phyloP scores from a whole-genome alignment of 495 filamentous ascomycete species.

The Cercophora newfieldiana region DNA sequence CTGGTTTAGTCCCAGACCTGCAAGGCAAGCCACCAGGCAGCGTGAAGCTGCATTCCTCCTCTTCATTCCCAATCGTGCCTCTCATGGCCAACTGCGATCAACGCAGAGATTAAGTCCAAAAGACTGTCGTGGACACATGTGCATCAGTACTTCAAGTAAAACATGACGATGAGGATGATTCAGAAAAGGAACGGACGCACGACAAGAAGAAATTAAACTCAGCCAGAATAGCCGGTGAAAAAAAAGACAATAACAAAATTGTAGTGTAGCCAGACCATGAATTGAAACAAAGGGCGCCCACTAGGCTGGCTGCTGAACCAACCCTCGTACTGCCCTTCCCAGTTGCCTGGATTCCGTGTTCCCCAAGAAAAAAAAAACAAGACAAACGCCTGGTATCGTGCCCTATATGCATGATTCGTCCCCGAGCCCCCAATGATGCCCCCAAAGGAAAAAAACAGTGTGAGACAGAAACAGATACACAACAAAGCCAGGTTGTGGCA shows the following conservation, averaged over 20 bases:
- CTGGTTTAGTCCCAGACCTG: not conserved
- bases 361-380: constrained; percentile 2
- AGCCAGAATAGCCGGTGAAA: not conserved
- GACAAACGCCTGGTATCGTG: constrained; percentile 38
- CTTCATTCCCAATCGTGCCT: not conserved
- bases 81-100: constrained; percentile 1
- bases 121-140: not conserved
- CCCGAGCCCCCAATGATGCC: constrained; percentile 2
- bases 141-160: not conserved
- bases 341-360: constrained; percentile 27
- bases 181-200: not conserved
- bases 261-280: constrained; percentile 6
- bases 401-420: constrained; percentile 27
- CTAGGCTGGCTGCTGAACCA: not conserved
- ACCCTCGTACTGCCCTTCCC: constrained; percentile 14
- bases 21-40: constrained; percentile 4
- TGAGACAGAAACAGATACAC: constrained; percentile 10
- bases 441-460: constrained; percentile 9
- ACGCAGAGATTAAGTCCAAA: constrained; percentile 6
- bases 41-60: not conserved
- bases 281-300: constrained; percentile 11
- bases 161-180: not conserved
- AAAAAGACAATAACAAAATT: not conserved
- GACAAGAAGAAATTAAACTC: constrained; percentile 2
- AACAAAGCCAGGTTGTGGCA: not conserved